Percentiles rank a stretch among this genome's conserved stretches.
Evolutionary conservation across 805 yeast genomes (phyloP).

Genomic region (Metschnikowia similis): DNA sequence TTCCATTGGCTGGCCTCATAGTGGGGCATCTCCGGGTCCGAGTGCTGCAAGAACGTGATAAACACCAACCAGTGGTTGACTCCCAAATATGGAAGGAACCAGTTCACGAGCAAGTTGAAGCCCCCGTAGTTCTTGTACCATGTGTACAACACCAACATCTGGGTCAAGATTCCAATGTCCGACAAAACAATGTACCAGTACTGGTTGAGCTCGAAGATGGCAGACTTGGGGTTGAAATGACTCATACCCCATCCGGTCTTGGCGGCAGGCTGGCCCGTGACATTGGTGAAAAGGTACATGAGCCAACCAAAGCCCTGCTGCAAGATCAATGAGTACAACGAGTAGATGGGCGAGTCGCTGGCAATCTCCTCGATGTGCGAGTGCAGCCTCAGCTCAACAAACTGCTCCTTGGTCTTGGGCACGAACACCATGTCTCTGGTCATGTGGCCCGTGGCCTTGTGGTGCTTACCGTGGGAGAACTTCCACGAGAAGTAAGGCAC

Average conservation of each 20-base stretch:
- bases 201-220: conserved; percentile 69
- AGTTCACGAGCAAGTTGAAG: conserved; percentile 60
- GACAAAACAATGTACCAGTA: conserved; percentile 67
- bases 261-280: conserved; percentile 67
- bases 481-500: conserved; percentile 92
- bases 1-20: conserved; percentile 75
- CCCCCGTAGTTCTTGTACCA: conserved; percentile 62
- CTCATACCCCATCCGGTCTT: conserved; percentile 45
- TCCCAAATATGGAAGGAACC: conserved; percentile 72
- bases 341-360: conserved; percentile 71
- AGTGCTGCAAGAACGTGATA: conserved; percentile 80
- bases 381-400: conserved; percentile 34
- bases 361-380: conserved; percentile 49
- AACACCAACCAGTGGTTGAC: conserved; percentile 90
- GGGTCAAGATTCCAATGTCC: conserved; percentile 65
- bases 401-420: conserved; percentile 63
- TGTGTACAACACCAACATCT: conserved; percentile 49
- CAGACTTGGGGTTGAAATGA: conserved; percentile 72
- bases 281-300: conserved; percentile 61
- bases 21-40: conserved; percentile 77
- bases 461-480: conserved; percentile 79
- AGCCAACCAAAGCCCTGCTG: conserved; percentile 84
- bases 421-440: conserved; percentile 82
- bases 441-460: conserved; percentile 83
- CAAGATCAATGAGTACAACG: conserved; percentile 49